These are phyloP conservation scores for Pinus taeda DNA, from an alignment of 75 land plant species.

Conservation along the genomic window DNA sequence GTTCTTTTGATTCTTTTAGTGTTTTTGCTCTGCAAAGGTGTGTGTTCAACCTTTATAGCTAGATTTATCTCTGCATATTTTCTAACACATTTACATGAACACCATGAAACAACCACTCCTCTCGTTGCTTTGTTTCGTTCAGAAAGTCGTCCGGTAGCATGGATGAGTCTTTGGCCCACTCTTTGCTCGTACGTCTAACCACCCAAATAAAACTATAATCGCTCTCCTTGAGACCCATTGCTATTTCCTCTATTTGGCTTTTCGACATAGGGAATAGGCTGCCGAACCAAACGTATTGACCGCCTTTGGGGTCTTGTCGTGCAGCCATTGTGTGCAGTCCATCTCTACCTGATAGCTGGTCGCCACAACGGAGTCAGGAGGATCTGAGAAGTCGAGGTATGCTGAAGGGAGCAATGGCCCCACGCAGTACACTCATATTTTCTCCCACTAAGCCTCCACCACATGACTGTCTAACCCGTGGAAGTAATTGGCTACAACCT, in stretches of 20 bases:
- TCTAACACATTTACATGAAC: too few relatives aligned
- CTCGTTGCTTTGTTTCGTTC: not conserved
- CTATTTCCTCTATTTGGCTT: not conserved
- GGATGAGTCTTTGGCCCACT: not conserved
- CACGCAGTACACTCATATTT: not conserved
- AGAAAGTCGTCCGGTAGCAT: conserved; percentile 6
- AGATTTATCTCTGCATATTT: too few relatives aligned
- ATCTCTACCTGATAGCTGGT: too few relatives aligned
- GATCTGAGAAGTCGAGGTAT: not conserved
- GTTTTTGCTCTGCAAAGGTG: too few relatives aligned
- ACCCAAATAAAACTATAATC: not conserved
- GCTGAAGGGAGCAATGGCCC: not conserved
- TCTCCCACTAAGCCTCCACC: not conserved
- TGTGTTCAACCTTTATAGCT: too few relatives aligned
- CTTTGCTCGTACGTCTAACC: not conserved
- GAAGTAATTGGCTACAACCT: not conserved
- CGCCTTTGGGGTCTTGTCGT: not conserved
- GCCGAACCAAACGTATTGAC: conserved; percentile 1
- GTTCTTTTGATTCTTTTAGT: too few relatives aligned
- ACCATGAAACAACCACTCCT: conserved; percentile 9
- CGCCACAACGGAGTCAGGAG: too few relatives aligned
- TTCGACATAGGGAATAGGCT: not conserved
- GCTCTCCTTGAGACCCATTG: not conserved
- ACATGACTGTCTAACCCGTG: not conserved
- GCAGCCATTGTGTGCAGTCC: not conserved